Base-by-base conservation (phyloP, 768 basidiomycete genomes). In the Lactifluus rugatus region DNA sequence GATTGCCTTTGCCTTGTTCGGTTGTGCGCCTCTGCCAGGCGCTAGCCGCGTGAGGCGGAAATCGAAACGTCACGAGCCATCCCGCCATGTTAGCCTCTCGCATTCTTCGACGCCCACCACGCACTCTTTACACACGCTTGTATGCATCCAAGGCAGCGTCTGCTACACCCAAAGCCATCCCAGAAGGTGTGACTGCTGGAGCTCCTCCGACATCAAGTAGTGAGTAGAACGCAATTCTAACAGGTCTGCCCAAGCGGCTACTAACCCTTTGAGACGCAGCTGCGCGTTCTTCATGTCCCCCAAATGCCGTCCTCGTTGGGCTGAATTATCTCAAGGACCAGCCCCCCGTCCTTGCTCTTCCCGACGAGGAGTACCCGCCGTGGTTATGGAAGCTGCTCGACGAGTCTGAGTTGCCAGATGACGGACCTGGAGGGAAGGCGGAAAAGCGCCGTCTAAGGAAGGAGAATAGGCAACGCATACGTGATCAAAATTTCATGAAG, bases 401-500 rank as follows among this genome's bases (percentile, higher is more conserved):
- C 59, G 78, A 83, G 5, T 80, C 79, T 66, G 76, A 76, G 42
- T 73, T 78, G 54, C 78, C 77, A 17, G 85, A 89, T 36, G 87
- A 89, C 60, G 85, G 85, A 1, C 86, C 83, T 1, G 88, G 87
- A 19, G 85, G 89, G 21, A 78, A 79, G 68, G 81, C 75, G 50
- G 78, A 80, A 69, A 74, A 74, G 65, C 65, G 66, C 34, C 72
- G 73, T 57, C 73, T 87, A 70, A 74, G 87, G 66, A 73, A 73
- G 66, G 78, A 78, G 59, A 88, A 85, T 54, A 76, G 82, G 54
- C 79, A 83, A 68, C 77, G 74, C 48, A 87, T 94, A 69, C 87
- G 85, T 67, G 89, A 89, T 50, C 77, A 77, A 52, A 95, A 96
- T 66, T 84, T 94, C 70, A 85, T 94, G 84, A 85, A 83, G 69